phyloP scores from a whole-genome alignment of 192 early-diverging fungal species.

The Rhizoclosmatium sp. region DNA sequence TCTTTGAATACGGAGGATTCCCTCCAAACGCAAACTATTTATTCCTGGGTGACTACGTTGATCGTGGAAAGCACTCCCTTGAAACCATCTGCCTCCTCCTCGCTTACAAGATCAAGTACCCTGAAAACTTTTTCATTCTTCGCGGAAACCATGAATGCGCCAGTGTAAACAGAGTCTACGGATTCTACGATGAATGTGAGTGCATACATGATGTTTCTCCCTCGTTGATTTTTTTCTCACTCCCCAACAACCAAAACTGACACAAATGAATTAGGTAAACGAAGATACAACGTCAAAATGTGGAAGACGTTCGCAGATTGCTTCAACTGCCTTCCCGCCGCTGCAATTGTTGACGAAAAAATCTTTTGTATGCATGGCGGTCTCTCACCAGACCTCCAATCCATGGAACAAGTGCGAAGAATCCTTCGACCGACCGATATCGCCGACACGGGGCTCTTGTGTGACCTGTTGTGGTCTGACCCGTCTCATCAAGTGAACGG shows the following conservation, averaged over 20 bases:
- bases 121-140: slow-evolving; percentile 99
- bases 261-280: slow-evolving; percentile 72
- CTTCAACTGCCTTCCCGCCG: slow-evolving; percentile 97
- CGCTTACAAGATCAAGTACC: slow-evolving; percentile 99
- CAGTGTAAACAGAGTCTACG: slow-evolving; percentile 94
- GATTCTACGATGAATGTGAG: slow-evolving; percentile 97
- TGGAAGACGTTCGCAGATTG: slow-evolving; percentile 99
- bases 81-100: slow-evolving; percentile 96
- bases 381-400: slow-evolving; percentile 93
- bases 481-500: slow-evolving; percentile 94
- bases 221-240: background rate
- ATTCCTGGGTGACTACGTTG: slow-evolving; percentile 97
- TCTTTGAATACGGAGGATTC: slow-evolving; percentile 96
- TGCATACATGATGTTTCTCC: background rate
- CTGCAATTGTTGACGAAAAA: slow-evolving; percentile 97
- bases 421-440: slow-evolving; percentile 98
- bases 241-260: too few relatives aligned
- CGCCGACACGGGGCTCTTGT: slow-evolving; percentile 91
- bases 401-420: slow-evolving; percentile 95
- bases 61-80: slow-evolving; percentile 95
- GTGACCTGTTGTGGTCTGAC: slow-evolving; percentile 96
- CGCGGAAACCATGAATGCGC: slow-evolving; percentile 99
- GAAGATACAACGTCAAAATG: slow-evolving; percentile 96
- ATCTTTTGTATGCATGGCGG: slow-evolving; percentile 99
- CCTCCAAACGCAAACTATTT: slow-evolving; percentile 96